A percentile compares a stretch with the other conserved stretches of the same genome.
Evolutionary conservation across 345 rosid species (phyloP).

Genomic region (Pistacia atlantica): DNA sequence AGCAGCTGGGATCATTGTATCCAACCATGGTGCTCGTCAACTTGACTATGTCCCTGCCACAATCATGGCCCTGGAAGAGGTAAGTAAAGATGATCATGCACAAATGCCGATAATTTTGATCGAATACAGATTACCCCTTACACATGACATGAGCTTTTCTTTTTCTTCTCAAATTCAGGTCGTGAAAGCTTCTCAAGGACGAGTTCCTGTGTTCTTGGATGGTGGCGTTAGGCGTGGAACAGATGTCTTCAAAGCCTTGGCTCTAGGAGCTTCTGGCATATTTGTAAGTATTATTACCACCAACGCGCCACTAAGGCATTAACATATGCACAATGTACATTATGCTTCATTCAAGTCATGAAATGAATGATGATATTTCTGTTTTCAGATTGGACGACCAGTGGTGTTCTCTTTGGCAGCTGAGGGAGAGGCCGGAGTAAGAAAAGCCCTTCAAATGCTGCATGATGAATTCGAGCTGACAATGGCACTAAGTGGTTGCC

Average conservation of each 20-base stretch:
- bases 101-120: neutral
- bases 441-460: constrained; percentile 80
- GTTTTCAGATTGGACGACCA: constrained; percentile 83
- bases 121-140: neutral
- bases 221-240: constrained; percentile 98
- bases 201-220: constrained; percentile 85
- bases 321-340: neutral
- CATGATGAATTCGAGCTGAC: constrained; percentile 88
- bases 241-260: constrained; percentile 91
- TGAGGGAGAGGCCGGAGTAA: constrained; percentile 80
- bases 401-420: constrained; percentile 86
- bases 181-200: constrained; percentile 83
- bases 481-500: constrained; percentile 89
- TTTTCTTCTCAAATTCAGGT: constrained; percentile 43
- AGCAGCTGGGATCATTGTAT: constrained; percentile 89
- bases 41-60: constrained; percentile 84
- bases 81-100: constrained; percentile 7
- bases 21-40: constrained; percentile 95
- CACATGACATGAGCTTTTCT: neutral
- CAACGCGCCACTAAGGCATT: neutral
- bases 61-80: constrained; percentile 92
- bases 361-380: too few species aligned
- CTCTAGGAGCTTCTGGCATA: constrained; percentile 90
- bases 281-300: constrained; percentile 54
- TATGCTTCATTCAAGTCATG: neutral